Evolutionary conservation across 192 early-diverging fungal genomes (phyloP).

Genomic region (Pecoramyces ruminantium): DNA sequence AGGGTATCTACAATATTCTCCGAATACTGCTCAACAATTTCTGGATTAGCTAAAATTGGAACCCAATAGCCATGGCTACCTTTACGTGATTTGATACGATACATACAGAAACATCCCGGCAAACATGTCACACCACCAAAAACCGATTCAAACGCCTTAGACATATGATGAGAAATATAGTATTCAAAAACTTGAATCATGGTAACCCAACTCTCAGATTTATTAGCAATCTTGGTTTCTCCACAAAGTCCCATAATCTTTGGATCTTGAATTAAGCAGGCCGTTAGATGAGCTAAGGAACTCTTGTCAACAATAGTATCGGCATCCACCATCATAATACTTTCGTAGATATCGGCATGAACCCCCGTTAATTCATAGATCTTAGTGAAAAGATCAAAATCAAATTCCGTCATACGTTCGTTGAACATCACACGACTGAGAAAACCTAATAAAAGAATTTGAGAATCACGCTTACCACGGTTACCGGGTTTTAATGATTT

Average conservation of each 20-base stretch:
- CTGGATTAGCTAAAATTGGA: constrained; percentile 64
- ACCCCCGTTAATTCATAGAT: constrained; percentile 58
- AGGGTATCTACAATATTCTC: constrained; percentile 59
- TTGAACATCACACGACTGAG: constrained; percentile 78
- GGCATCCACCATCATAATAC: constrained; percentile 68
- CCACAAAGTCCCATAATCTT: constrained; percentile 59
- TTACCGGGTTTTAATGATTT: constrained; percentile 56
- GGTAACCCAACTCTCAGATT: constrained; percentile 55
- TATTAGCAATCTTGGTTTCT: constrained; percentile 69
- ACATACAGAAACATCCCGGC: constrained; percentile 99
- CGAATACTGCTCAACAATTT: constrained; percentile 60
- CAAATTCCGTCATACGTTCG: constrained; percentile 67
- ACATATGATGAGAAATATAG: constrained; percentile 91
- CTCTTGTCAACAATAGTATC: constrained; percentile 70
- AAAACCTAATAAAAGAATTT: constrained; percentile 91
- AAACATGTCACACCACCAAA: constrained; percentile 96
- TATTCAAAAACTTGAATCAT: constrained; percentile 96
- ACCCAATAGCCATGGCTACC: constrained; percentile 41
- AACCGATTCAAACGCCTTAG: constrained; percentile 96
- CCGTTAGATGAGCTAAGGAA: constrained; percentile 49
- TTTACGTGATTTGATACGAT: constrained; percentile 78
- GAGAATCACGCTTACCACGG: constrained; percentile 92
- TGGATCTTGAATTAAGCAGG: constrained; percentile 53
- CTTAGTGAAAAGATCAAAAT: constrained; percentile 62
- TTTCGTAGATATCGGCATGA: constrained; percentile 58